Evolutionary conservation across 768 basidiomycete species (phyloP).

Genomic region (Leccinum sublutescens): DNA sequence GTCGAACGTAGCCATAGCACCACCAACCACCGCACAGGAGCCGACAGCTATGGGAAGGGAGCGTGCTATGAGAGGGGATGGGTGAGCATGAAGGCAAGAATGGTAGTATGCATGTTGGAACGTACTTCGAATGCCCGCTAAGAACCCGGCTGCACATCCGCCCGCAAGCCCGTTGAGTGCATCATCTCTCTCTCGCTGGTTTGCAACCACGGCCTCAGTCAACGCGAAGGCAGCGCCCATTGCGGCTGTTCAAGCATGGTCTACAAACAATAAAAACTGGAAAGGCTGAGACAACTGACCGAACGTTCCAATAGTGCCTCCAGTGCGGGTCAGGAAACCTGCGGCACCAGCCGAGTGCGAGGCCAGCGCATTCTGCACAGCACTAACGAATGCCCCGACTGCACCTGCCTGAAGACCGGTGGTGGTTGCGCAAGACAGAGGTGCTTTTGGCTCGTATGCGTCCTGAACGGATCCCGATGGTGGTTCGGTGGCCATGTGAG

Average conservation of each 20-base stretch:
- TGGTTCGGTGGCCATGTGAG: conserved; percentile 23
- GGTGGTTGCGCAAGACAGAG: conserved; percentile 54
- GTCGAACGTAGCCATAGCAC: conserved; percentile 78
- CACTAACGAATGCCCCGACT: conserved; percentile 67
- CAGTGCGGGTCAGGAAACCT: conserved; percentile 85
- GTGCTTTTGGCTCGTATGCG: conserved; percentile 49
- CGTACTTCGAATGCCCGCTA: conserved; percentile 82
- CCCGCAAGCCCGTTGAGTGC: conserved; percentile 80
- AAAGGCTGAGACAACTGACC: conserved; percentile 48
- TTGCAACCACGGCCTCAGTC: conserved; percentile 78
- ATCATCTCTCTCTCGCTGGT: conserved; percentile 76
- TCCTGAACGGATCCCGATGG: conserved; percentile 16
- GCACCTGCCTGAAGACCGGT: conserved; percentile 63
- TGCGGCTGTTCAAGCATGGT: conserved; percentile 53
- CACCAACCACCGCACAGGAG: conserved; percentile 76
- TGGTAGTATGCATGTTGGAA: background rate
- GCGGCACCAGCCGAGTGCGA: conserved; percentile 75
- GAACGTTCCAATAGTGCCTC: conserved; percentile 89
- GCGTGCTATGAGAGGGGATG: conserved; percentile 50
- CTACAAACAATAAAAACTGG: background rate
- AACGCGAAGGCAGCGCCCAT: conserved; percentile 87
- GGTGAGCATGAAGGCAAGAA: conserved; percentile 11
- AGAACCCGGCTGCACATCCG: conserved; percentile 90
- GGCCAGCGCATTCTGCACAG: conserved; percentile 77
- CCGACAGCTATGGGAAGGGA: conserved; percentile 82